These are phyloP conservation scores for Epichloe brachyelytri DNA, from an alignment of 2,329 filamentous ascomycete genomes.

Conservation along the genomic window DNA sequence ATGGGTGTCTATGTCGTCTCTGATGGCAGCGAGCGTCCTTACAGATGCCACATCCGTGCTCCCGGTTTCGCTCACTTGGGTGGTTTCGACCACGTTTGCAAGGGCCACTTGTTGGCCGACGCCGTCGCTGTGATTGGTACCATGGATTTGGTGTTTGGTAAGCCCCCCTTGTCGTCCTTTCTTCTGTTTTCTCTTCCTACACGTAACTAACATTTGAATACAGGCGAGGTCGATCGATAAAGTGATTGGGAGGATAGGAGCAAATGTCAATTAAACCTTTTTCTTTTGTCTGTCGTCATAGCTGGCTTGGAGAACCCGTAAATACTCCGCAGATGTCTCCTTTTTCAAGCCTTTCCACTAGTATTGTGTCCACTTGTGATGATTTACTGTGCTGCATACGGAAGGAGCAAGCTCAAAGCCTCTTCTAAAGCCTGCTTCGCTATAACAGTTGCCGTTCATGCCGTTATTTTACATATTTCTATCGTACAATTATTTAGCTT, in stretches of 20 bases:
- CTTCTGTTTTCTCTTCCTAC: background rate
- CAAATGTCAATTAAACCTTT: conserved; percentile 17
- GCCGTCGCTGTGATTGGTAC: conserved; percentile 90
- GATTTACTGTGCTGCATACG: no score
- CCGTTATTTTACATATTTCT: background rate
- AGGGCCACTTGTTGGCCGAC: conserved; percentile 88
- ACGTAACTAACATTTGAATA: background rate
- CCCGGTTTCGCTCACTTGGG: conserved; percentile 91
- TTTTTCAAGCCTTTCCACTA: background rate
- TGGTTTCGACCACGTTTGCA: conserved; percentile 86
- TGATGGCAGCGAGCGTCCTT: conserved; percentile 90
- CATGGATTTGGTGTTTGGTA: conserved; percentile 83
- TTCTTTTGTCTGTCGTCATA: conserved; percentile 27
- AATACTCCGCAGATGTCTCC: conserved; percentile 21
- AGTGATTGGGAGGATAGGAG: conserved; percentile 12
- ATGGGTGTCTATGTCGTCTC: conserved; percentile 97
- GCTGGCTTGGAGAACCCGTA: conserved; percentile 22
- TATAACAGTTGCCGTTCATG: background rate
- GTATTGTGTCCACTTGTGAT: no score
- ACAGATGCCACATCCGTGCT: conserved; percentile 93
- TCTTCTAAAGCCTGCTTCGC: no score
- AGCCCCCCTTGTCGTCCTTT: conserved; percentile 15
- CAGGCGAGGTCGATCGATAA: conserved; percentile 51
- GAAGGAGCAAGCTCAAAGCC: no score
- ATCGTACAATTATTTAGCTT: background rate